phyloP scores from a whole-genome alignment of 148 eudicot genomes.

The Amaranthus hypochondriacus region DNA sequence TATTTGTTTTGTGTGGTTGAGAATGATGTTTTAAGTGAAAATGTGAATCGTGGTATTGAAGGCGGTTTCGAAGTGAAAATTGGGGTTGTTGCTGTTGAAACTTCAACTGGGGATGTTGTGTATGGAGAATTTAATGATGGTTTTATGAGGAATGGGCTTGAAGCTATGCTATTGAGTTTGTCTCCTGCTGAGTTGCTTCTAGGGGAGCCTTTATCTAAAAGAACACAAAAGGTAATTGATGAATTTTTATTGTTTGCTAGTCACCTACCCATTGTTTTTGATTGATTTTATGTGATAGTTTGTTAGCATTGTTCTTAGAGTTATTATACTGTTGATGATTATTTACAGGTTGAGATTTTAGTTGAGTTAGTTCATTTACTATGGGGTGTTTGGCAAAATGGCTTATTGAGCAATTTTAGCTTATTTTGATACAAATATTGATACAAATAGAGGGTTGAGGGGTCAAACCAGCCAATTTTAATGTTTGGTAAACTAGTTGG shows the following conservation, averaged over 20 bases:
- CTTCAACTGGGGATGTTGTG: slow-evolving; percentile 90
- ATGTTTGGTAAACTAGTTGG: too few species aligned
- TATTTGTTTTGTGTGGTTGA: slow-evolving; percentile 88
- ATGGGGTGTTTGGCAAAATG: too few species aligned
- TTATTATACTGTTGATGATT: not conserved
- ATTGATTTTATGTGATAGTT: slow-evolving; percentile 7
- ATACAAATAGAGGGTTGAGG: too few species aligned
- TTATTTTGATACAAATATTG: too few species aligned
- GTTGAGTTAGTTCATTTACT: not conserved
- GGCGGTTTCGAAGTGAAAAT: slow-evolving; percentile 55
- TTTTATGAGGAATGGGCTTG: slow-evolving; percentile 75
- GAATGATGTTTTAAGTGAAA: slow-evolving; percentile 28
- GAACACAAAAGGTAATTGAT: slow-evolving; percentile 70
- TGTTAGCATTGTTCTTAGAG: not conserved
- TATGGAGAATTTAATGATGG: slow-evolving; percentile 81
- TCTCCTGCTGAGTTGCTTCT: slow-evolving; percentile 77
- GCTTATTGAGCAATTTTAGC: too few species aligned
- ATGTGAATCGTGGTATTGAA: slow-evolving; percentile 33
- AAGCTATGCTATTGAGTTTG: slow-evolving; percentile 70
- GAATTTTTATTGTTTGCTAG: not conserved
- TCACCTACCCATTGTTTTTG: not conserved
- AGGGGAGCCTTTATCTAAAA: slow-evolving; percentile 68
- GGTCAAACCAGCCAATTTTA: too few species aligned
- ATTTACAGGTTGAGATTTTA: not conserved
- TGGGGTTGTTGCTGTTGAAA: slow-evolving; percentile 80